These are phyloP conservation scores for Fistulinella staudtii DNA, from an alignment of 1,284 basidiomycete genomes.

Conservation along the genomic window DNA sequence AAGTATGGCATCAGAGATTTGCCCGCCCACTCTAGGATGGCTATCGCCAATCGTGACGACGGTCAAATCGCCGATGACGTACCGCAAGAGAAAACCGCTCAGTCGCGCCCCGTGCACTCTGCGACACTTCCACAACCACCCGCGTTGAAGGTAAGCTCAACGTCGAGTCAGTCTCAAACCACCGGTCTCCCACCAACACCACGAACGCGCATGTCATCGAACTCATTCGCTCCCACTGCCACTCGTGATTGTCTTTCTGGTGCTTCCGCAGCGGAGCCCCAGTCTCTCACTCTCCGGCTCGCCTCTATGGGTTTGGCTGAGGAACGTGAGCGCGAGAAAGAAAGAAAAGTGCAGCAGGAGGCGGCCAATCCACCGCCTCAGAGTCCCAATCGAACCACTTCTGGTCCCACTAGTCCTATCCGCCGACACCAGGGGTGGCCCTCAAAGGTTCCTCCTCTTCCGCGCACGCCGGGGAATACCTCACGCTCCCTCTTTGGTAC, in stretches of 20 bases:
- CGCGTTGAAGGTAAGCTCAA: background rate
- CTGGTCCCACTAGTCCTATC: conserved; percentile 13
- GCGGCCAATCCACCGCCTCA: conserved; percentile 7
- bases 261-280: conserved; percentile 14
- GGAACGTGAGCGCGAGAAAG: conserved; percentile 15
- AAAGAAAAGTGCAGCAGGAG: conserved; percentile 10
- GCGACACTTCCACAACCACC: conserved; percentile 25
- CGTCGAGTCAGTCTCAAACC: conserved; percentile 3
- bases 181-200: conserved; percentile 11
- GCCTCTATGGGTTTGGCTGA: conserved; percentile 25
- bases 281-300: conserved; percentile 30
- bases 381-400: conserved; percentile 8
- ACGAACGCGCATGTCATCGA: conserved; percentile 4
- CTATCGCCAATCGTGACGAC: conserved; percentile 19
- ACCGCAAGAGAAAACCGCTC: conserved; percentile 6
- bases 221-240: conserved; percentile 11
- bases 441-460: conserved; percentile 29
- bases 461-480: conserved; percentile 23
- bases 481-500: conserved; percentile 14
- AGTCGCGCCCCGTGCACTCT: conserved; percentile 16
- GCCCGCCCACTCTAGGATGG: conserved; percentile 20
- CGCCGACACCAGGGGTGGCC: conserved; percentile 24
- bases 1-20: conserved; percentile 30
- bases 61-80: background rate
- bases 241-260: conserved; percentile 6